Conservation (phyloP, 2,329 filamentous ascomycete species). For the Mariannaea elegans region DNA sequence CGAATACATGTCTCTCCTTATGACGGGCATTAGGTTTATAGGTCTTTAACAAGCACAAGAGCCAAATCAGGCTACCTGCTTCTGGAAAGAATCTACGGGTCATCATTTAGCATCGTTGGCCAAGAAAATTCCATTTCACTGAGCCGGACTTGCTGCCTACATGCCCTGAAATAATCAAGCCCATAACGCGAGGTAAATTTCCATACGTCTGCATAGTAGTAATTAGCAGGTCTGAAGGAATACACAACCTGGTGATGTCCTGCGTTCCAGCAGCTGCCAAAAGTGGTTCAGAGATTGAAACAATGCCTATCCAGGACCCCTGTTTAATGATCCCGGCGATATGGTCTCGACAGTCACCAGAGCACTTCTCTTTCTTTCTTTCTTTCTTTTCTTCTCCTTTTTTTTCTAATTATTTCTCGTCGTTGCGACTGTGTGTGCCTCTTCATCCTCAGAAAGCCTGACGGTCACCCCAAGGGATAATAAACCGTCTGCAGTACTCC, state of each 20-base stretch:
- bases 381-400: background rate
- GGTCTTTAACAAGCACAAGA: no score
- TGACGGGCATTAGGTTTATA: background rate
- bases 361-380: conserved; percentile 1
- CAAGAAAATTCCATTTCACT: no score
- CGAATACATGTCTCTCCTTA: background rate
- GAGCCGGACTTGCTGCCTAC: background rate
- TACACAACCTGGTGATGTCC: conserved; percentile 1
- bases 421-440: no score
- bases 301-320: conserved; percentile 13
- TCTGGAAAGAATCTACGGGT: background rate
- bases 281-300: conserved; percentile 19
- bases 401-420: no score
- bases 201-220: no score
- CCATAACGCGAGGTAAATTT: no score
- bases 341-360: conserved; percentile 2
- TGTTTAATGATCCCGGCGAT: background rate
- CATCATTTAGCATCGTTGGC: no score
- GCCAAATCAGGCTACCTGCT: background rate
- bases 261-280: conserved; percentile 18
- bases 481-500: no score
- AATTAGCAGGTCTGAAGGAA: background rate
- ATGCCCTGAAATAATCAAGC: background rate
- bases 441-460: no score
- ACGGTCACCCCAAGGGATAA: no score